Evolutionary conservation across 169 alveolate species (phyloP).

Genomic region (Plasmodium gonderi): DNA sequence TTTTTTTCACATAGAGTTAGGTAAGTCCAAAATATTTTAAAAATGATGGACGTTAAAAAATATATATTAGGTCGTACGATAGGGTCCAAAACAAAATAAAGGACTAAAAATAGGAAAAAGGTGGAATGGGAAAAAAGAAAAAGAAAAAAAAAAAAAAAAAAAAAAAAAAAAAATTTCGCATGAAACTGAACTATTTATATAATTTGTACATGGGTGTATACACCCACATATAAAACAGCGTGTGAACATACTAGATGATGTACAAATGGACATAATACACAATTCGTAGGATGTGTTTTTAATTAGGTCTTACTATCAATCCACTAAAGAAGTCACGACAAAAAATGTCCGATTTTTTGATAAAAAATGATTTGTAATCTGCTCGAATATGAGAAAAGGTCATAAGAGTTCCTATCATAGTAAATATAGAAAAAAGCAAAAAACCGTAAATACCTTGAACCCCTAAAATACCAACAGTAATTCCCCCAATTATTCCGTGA

Average conservation of each 20-base stretch:
- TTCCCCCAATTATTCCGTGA: constrained; percentile 70
- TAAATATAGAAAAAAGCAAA: constrained; percentile 46
- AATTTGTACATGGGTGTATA: background rate
- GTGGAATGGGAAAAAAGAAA: too few species aligned
- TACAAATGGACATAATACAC: too few species aligned
- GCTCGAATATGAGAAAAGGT: constrained; percentile 47
- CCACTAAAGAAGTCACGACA: constrained; percentile 59
- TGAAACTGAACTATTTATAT: too few species aligned
- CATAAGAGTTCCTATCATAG: constrained; percentile 43
- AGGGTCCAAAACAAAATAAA: constrained; percentile 69
- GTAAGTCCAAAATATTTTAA: background rate
- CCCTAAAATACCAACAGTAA: constrained; percentile 64
- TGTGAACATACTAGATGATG: background rate
- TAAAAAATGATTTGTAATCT: constrained; percentile 36
- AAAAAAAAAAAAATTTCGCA: too few species aligned
- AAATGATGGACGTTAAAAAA: constrained; percentile 3
- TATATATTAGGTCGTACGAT: constrained; percentile 61
- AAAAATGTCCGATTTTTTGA: constrained; percentile 23
- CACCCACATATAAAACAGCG: background rate
- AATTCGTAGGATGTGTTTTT: background rate
- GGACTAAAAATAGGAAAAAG: constrained; percentile 21
- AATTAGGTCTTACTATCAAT: constrained; percentile 19
- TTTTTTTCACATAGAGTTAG: background rate
- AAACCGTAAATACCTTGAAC: constrained; percentile 61
- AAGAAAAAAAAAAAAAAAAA: too few species aligned